Evolutionary conservation across 2,329 filamentous ascomycete species (phyloP), one percentile per base, ranked within the genome.

Genomic region (Fusarium concolor): DNA sequence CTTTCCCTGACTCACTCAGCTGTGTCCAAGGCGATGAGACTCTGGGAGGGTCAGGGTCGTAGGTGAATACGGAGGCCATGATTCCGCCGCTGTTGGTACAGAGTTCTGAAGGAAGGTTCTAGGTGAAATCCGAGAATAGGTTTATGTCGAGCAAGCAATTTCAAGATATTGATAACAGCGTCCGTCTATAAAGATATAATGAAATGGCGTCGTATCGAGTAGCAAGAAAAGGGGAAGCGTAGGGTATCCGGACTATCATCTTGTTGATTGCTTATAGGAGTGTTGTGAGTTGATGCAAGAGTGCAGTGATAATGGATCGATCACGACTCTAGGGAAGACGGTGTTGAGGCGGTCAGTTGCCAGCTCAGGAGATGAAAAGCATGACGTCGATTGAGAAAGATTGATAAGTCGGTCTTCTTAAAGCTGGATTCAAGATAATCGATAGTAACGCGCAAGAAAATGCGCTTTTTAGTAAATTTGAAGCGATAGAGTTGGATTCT

Each of bases 31-130:
- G 96, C 18, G 95, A 98, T 15, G 92, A 91, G 35, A 98, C 93
- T 77, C 92, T 85, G 3, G 93, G 92, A 44, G 94, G 93, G 69
- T 97, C 91, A 4, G 93, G 90, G 65, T 97, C 93, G 77, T 92
- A 99, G 0, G 95, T 97, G 78, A 99, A 99, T 71, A 99, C 93
- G 14, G 95, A 97, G 60, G 96, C 95, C 92, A 96, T 96, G 55
- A 11, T 71, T 31, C 14, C 24, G 22, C 20, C 33, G 41, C n/a
- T 22, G 41, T 22, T 35, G 29, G 12, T 12, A 22, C n/a, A 33
- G 14, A 31, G 33, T 15, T 47, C 22, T 10, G 15, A 10, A 28
- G 12, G 17, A 44, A 26, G 38, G 28, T 18, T 47, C 4, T 22
- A 57, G 18, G 17, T n/a, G 14, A 47, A 28, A 31, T 53, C 33